phyloP scores from a whole-genome alignment of 345 rosid genomes.

The Murraya paniculata region DNA sequence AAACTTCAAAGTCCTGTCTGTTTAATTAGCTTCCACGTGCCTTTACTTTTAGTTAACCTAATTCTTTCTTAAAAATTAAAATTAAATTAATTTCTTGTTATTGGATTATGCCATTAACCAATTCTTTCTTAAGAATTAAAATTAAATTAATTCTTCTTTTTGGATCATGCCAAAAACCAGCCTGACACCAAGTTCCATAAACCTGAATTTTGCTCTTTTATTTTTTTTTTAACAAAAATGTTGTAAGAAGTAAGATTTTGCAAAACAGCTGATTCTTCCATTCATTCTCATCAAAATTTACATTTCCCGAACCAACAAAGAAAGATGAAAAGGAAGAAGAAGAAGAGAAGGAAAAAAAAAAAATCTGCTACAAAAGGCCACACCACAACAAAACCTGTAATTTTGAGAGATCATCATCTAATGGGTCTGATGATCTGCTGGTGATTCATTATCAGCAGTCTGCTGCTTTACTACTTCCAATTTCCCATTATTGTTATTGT shows the following conservation, averaged over 20 bases:
- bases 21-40: not conserved
- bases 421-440: constrained; percentile 11
- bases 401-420: not conserved
- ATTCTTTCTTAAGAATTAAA: too few relatives aligned
- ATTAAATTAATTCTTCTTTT: not conserved
- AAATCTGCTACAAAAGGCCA: constrained; percentile 9
- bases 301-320: constrained; percentile 34
- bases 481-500: constrained; percentile 26
- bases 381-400: constrained; percentile 13
- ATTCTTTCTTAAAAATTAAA: not conserved
- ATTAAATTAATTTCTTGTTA: not conserved
- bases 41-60: not conserved
- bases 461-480: constrained; percentile 11
- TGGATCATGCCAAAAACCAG: not conserved
- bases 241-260: too few relatives aligned
- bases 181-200: not conserved
- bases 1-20: not conserved
- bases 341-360: not conserved
- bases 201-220: not conserved
- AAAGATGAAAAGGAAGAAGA: not conserved
- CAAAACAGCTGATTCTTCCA: constrained; percentile 13
- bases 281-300: constrained; percentile 36
- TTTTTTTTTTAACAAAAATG: too few relatives aligned
- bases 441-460: not conserved
- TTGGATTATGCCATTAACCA: not conserved